These are phyloP conservation scores for Scutellaria baicalensis DNA, from an alignment of 257 asterid species.

Conservation along the genomic window DNA sequence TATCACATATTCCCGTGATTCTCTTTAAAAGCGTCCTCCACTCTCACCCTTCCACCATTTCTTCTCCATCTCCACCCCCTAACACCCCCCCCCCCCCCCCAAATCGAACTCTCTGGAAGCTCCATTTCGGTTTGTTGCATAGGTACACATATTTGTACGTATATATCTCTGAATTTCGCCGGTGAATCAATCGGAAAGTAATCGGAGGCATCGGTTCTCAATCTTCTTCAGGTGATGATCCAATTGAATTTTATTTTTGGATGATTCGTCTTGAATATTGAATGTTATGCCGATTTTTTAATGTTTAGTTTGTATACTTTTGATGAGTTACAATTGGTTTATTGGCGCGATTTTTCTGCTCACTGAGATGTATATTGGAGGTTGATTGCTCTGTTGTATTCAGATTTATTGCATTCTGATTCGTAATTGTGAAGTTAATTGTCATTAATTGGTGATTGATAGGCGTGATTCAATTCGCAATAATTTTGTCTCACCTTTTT, in stretches of 20 bases:
- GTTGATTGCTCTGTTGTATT: background rate
- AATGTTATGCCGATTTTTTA: background rate
- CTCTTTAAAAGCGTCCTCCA: slow-evolving; percentile 34
- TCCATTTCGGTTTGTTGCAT: background rate
- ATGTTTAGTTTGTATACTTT: background rate
- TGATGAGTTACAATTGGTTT: background rate
- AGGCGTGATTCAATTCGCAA: background rate
- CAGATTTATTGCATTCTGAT: background rate
- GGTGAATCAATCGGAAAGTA: slow-evolving; percentile 9
- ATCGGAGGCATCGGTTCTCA: background rate
- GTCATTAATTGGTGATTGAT: background rate
- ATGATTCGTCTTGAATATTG: background rate
- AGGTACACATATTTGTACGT: background rate
- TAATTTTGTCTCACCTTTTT: slow-evolving; percentile 7
- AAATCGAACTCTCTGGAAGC: background rate
- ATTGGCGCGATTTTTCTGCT: background rate
- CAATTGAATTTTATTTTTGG: background rate
- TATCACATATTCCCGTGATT: slow-evolving; percentile 15
- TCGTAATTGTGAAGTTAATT: background rate
- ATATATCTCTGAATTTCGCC: background rate
- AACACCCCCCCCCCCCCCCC: background rate
- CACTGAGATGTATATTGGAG: background rate
- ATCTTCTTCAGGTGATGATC: slow-evolving; percentile 20
- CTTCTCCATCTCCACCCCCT: slow-evolving; percentile 3
- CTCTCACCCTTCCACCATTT: slow-evolving; percentile 13